Base-by-base conservation (phyloP, 1,284 basidiomycete species). In the Naganishia albida region DNA sequence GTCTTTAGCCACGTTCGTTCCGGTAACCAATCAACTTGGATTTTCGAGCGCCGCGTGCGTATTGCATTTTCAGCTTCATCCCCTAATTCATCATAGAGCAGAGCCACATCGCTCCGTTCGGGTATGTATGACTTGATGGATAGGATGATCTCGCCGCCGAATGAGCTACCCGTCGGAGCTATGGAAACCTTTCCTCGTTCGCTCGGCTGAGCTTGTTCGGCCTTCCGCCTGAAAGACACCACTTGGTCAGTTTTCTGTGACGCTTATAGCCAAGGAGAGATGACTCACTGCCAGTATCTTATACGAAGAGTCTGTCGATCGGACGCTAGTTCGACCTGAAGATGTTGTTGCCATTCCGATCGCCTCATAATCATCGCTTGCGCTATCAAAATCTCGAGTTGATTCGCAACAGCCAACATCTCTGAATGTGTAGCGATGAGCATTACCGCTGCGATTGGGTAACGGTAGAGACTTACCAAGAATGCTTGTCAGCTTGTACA, bases 281-380 rank as follows among this genome's bases (percentile, higher is more conserved):
- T 38, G n/a, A 60, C 57, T 60, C 20, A 60, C 57, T 48, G 30
- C 57, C 57, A 50, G 39, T 60, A 60, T 60, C 57, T 39, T 10
- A 60, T 38, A n/a, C 57, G 57, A 10, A 60, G 48, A 38, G 46
- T 44, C 16, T 48, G 25, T 26, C 42, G 63, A 34, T 64, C 63
- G n/a, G 42, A 38, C 3, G 64, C 39, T 34, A 65, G 57, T 20
- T 55, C 51, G n/a, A 65, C 64, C 23, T 53, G 64, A 18, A 65
- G 43, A 44, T 65, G 57, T 25, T 46, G 28, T 20, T 59, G 56
- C 64, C 64, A 65, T 48, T 62, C 64, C 7, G 64, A 60, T 7
- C 40, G 18, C 16, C 59, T 34, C 34, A 65, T 51, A 42, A 60
- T 49, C 50, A 46, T 60, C 16, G 64, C 64, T 40, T 65, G 64